Percentiles rank a stretch among this genome's conserved stretches.
phyloP scores from a whole-genome alignment of 345 rosid genomes.

The Mercurialis annua region DNA sequence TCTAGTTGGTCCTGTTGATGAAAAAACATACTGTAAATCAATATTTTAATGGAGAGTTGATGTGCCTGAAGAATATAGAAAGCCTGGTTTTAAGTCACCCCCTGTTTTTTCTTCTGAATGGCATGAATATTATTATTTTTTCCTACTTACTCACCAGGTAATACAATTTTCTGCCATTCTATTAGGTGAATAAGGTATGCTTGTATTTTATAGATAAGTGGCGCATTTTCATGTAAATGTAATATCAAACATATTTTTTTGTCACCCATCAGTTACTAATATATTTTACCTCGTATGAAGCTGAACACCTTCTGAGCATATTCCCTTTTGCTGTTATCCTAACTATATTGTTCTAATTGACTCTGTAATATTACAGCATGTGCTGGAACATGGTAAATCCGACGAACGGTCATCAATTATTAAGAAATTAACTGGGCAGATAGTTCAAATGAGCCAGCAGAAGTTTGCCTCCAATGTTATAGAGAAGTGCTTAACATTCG shows the following conservation, averaged over 20 bases:
- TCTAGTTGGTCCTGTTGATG: not conserved
- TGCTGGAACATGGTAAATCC: slow-evolving; percentile 90
- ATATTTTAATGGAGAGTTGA: not conserved
- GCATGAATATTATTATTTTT: not conserved
- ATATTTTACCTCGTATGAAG: not conserved
- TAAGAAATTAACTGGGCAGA: slow-evolving; percentile 71
- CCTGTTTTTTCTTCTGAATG: too few relatives aligned
- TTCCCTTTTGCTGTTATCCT: slow-evolving; percentile 2
- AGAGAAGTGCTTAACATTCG: slow-evolving; percentile 86
- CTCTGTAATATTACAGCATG: slow-evolving; percentile 56
- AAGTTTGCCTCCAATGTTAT: slow-evolving; percentile 98
- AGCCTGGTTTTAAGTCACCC: too few relatives aligned
- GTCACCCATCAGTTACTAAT: not conserved
- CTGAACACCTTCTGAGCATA: not conserved
- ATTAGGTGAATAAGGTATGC: not conserved
- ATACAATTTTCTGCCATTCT: too few relatives aligned
- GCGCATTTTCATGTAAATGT: not conserved
- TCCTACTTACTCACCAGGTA: not conserved
- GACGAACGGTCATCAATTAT: slow-evolving; percentile 78
- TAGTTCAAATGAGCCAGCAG: slow-evolving; percentile 96
- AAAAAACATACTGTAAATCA: not conserved
- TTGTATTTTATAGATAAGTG: too few relatives aligned
- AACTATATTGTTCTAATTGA: slow-evolving; percentile 7
- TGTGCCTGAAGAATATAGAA: not conserved
- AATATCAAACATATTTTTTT: not conserved